Base-by-base conservation (phyloP, 306 rosid genomes). In the Calophaca sinica region DNA sequence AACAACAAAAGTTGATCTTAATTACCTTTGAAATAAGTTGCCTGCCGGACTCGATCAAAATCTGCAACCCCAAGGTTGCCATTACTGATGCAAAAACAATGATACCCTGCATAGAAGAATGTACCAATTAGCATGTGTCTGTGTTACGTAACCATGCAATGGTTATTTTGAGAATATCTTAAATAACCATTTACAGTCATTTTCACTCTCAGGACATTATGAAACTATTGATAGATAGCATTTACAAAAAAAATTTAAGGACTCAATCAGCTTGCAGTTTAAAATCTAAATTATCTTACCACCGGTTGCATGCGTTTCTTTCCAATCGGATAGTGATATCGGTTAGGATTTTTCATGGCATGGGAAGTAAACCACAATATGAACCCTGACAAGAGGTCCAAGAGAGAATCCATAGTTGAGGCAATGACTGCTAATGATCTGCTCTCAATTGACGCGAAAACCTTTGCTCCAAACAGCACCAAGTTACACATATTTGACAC, bases 291-390 rank as follows among this genome's bases (percentile, higher is more conserved):
- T 48, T 31, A 60, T 5, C 79, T 79, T 86, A 89, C 97, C 93
- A 92, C 82, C 57, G 97, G 93, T 53, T 92, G 96, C 97, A 92
- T 89, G 54, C 91, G 96, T 42, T 84, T 87, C 91, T 92, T 92
- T 80, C 97, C 97, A 58, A 92, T 92, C 66, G 97, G 97, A 68
- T 92, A 92, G 79, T 77, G 81, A 77, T 14, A 89, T 5, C 73
- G 90, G 81, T 92, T 92, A 1, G 96, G 90, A 9, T 26, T 85
- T 83, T 52, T 88, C 97, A 92, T 92, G 75, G 93, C 83, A 75
- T 85, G 0, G 11, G 96, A 75, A 52, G 97, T 92, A 73, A 86
- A 92, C 97, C 97, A 92, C 78, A 92, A 52, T 15, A 92, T 92
- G 81, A 89, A 89, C 28, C 97, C 97, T 7, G 97, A 92, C 77